phyloP scores from a whole-genome alignment of 768 basidiomycete genomes.

The Kwoniella newhampshirensis region DNA sequence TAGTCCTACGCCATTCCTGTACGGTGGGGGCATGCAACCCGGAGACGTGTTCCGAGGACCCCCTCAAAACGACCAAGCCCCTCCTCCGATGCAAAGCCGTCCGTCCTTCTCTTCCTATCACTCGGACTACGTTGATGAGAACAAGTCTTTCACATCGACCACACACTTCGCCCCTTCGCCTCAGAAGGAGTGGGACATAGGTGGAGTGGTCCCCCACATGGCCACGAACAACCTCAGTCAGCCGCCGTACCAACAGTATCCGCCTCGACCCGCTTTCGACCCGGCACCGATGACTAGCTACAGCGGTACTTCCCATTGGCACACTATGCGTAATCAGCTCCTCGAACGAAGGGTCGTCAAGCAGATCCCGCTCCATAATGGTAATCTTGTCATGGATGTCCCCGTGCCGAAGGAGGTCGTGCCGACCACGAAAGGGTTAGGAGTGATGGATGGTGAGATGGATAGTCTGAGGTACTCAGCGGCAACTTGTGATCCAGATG shows the following conservation, averaged over 20 bases:
- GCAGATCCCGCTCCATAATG: constrained; percentile 75
- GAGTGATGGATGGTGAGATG: constrained; percentile 48
- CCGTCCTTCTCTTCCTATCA: constrained; percentile 30
- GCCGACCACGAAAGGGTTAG: constrained; percentile 54
- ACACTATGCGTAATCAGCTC: constrained; percentile 39
- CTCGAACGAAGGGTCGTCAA: constrained; percentile 44
- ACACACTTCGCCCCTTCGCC: constrained; percentile 31
- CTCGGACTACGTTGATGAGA: constrained; percentile 37
- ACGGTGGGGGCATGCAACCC: constrained; percentile 5
- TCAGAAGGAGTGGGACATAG: constrained; percentile 43
- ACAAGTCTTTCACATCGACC: constrained; percentile 40
- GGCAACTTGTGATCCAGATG: constrained; percentile 50
- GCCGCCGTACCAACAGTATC: constrained; percentile 8
- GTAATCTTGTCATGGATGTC: constrained; percentile 81
- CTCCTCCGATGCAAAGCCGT: constrained; percentile 12
- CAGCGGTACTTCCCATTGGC: constrained; percentile 41
- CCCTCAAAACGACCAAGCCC: constrained; percentile 7
- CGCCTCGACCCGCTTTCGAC: constrained; percentile 25
- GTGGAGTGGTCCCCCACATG: constrained; percentile 26
- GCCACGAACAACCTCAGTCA: not conserved
- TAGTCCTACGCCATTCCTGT: not conserved
- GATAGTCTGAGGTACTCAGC: constrained; percentile 43
- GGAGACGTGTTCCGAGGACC: constrained; percentile 4
- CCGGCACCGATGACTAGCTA: constrained; percentile 4
- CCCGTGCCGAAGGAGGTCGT: constrained; percentile 75